phyloP scores from a whole-genome alignment of 139 green algal species.

The Asterochloris erici region DNA sequence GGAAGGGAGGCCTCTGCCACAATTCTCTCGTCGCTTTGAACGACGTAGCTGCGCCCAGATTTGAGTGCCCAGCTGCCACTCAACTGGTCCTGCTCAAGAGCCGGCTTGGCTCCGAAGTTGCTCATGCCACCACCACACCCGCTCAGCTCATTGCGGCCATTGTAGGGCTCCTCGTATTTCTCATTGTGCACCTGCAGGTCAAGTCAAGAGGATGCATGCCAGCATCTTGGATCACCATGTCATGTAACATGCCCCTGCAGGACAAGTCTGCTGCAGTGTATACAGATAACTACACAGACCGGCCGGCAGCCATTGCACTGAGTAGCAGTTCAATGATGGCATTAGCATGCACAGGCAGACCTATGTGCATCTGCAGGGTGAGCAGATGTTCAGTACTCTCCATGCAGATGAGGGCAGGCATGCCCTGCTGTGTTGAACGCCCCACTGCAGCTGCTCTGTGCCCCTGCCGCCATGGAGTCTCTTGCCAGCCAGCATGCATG shows the following conservation, averaged over 20 bases:
- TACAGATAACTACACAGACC: too few species aligned
- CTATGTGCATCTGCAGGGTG: too few species aligned
- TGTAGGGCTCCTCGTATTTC: conserved; percentile 45
- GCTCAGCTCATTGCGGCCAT: conserved; percentile 40
- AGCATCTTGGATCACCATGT: background rate
- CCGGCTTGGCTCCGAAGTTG: conserved; percentile 30
- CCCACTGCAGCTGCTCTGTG: too few species aligned
- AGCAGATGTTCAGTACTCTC: too few species aligned
- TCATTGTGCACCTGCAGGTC: conserved; percentile 35
- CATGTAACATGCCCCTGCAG: background rate
- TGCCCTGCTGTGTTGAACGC: too few species aligned
- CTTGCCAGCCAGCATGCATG: too few species aligned
- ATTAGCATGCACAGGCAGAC: too few species aligned
- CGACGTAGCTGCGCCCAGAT: background rate
- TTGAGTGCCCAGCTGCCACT: conserved; percentile 21
- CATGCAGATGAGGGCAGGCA: too few species aligned
- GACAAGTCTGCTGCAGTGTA: too few species aligned
- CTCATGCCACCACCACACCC: conserved; percentile 53
- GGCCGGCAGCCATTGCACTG: too few species aligned
- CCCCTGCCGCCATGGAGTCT: too few species aligned
- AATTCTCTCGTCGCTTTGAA: background rate
- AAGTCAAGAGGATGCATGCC: background rate
- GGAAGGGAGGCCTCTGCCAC: background rate
- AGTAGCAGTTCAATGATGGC: too few species aligned
- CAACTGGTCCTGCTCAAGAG: conserved; percentile 19